Percentiles rank a stretch among this genome's conserved stretches.
Evolutionary conservation across 768 basidiomycete genomes (phyloP).

Genomic region (Mycena galericulata): DNA sequence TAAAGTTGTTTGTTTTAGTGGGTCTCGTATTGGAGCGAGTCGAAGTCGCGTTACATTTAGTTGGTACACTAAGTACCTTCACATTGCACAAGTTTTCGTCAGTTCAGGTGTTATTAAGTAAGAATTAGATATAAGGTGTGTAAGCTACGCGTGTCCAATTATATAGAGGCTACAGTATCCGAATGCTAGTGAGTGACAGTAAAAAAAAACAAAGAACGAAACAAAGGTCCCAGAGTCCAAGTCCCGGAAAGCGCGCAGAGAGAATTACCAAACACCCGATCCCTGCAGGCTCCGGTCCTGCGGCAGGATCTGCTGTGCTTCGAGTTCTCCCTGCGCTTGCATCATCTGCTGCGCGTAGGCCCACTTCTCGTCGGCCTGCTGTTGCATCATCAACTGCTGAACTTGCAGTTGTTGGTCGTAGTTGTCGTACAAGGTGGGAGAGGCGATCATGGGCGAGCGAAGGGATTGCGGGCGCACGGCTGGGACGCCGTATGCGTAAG

Average conservation of each 20-base stretch:
- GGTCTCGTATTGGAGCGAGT: not conserved
- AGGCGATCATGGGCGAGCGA: constrained; percentile 33
- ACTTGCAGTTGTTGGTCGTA: constrained; percentile 38
- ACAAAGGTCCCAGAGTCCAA: constrained; percentile 25
- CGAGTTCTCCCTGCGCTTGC: constrained; percentile 33
- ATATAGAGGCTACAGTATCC: constrained; percentile 18
- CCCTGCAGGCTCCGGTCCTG: constrained; percentile 35
- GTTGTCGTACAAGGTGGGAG: constrained; percentile 33
- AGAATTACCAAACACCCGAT: constrained; percentile 30
- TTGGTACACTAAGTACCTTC: too few relatives aligned
- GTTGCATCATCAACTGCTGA: constrained; percentile 37
- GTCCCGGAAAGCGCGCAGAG: constrained; percentile 21
- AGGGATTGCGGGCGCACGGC: constrained; percentile 21
- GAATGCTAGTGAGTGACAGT: constrained; percentile 32
- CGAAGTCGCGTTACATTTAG: too few relatives aligned
- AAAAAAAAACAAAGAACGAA: constrained; percentile 10
- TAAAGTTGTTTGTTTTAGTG: not conserved
- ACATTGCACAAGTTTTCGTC: not conserved
- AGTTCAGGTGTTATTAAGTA: constrained; percentile 29
- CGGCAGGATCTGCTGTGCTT: constrained; percentile 29
- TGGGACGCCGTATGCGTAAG: constrained; percentile 24
- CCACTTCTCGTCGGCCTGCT: constrained; percentile 36
- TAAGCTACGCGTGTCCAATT: constrained; percentile 28
- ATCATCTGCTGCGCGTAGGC: constrained; percentile 37
- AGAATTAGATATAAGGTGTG: constrained; percentile 25